phyloP scores from a whole-genome alignment of 139 green algal species.

The Desmodesmus armatus region DNA sequence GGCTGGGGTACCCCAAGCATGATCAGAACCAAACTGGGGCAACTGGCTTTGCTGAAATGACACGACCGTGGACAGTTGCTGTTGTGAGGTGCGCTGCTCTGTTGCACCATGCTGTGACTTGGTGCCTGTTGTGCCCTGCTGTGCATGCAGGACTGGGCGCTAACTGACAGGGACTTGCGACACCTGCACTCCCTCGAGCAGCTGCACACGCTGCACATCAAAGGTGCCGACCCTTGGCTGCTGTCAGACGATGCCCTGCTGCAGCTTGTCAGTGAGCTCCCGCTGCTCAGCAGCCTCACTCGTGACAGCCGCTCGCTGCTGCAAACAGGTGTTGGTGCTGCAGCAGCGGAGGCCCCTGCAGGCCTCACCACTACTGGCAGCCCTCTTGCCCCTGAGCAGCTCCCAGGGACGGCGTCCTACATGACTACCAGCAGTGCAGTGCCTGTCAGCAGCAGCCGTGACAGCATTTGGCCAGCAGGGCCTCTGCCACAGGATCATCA shows the following conservation, averaged over 20 bases:
- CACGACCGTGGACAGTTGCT: too few species aligned
- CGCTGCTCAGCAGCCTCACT: background rate
- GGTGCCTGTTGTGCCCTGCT: too few species aligned
- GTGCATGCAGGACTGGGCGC: background rate
- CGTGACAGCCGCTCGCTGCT: slow-evolving; percentile 16
- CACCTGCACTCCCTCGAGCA: background rate
- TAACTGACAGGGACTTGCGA: background rate
- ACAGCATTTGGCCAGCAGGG: background rate
- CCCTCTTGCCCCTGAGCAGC: background rate
- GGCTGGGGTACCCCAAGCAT: too few species aligned
- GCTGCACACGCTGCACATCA: slow-evolving; percentile 18
- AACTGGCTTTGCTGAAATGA: too few species aligned
- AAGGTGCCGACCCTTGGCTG: background rate
- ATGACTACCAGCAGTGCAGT: slow-evolving; percentile 9
- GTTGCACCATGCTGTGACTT: too few species aligned
- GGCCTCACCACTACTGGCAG: background rate
- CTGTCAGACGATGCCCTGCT: background rate
- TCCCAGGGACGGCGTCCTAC: background rate
- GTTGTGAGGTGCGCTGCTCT: too few species aligned
- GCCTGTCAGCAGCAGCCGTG: background rate
- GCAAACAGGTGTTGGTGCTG: background rate
- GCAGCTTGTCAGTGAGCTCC: background rate
- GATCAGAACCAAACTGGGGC: too few species aligned
- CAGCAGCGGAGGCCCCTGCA: background rate
- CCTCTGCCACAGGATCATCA: background rate